Base-by-base conservation (phyloP, 1,139 yeast genomes). In the Candida sp. region DNA sequence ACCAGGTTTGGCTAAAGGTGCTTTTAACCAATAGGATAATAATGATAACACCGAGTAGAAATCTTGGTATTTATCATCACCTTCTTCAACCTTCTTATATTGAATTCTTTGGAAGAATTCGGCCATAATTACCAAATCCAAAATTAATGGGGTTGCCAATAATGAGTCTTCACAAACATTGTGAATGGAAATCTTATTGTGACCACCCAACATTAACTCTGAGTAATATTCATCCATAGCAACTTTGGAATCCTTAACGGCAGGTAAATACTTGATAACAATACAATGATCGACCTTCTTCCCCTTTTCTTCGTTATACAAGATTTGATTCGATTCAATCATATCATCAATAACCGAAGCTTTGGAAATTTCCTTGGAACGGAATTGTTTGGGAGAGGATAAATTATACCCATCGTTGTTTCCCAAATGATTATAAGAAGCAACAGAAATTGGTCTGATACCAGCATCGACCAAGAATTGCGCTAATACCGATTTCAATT, bases 221-320 rank as follows among this genome's bases (percentile, higher is more conserved):
- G 95, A 86, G 73, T 90, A 89, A 71, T 91, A 91, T 73, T 91
- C 97, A 67, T 91, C 98, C 97, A 91, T 91, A 44, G 98, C 98
- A 50, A 91, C 97, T 77, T 91, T 91, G 54, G 95, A 84, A 67
- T 91, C 98, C 39, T 96, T 96, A 44, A 91, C 97, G 7, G 97
- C 97, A 48, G 88, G 87, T 61, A 91, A 73, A 66, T 91, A 90
- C 73, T 91, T 91, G 73, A 91, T 91, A 51, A 91, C 98, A 65
- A 91, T 90, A 70, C 96, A 87, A 69, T 91, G 98, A 61, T 91
- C 97, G 51, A 91, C 87, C 50, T 77, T 79, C 55, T 82, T 79
- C 46, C 96, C 96, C 38, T 74, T 63, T 66, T 87, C 84, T 48
- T 87, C 84, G 62, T 89, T 88, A 78, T 90, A 91, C 54, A 91